Evolutionary conservation across 257 asterid genomes (phyloP), one percentile per base, ranked within the genome.

Genomic region (Eustoma russellianum): DNA sequence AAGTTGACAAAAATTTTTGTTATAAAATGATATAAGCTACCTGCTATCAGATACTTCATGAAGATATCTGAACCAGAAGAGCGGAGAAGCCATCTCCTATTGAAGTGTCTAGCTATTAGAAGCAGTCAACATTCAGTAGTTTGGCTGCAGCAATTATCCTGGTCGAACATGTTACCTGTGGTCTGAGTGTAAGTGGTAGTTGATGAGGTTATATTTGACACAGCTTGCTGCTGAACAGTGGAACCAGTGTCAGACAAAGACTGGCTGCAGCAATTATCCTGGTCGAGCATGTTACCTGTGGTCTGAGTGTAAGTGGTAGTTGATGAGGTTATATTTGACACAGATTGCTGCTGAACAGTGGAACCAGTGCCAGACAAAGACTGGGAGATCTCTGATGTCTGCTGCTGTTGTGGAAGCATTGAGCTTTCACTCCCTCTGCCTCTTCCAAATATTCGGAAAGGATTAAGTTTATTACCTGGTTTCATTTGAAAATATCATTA

Each of bases 391-490:
- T 38, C 12, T 38, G 43, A 38, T 38, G 43, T 38, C 43, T 38
- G 43, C 12, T 38, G 43, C 12, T 38, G 53, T 17, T 14, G 57
- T 17, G 47, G 47, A 45, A 3, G 15, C 11, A 10, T 14, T 13
- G 61, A 1, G 13, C 5, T 33, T 7, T 55, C 70, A 24, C 49
- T 38, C 9, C 11, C 63, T 13, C 50, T 44, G 46, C 54, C 52
- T 16, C 33, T 38, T 43, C 67, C 70, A 38, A 82, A 80, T 24
- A 76, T 24, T 5, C 53, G 52, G 12, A 80, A 71, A 6, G 72
- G 75, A 45, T 76, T 65, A 63, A 80, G 75, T 34, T 56, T 14
- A 33, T 75, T 66, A 52, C 82, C 88, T 83, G 75, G 48, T 30
- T 48, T 9, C 17, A 56, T 28, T 46, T 11, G 54, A 28, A 18